Base-by-base conservation (phyloP, 169 alveolate species). In the Cryptosporidium felis region DNA sequence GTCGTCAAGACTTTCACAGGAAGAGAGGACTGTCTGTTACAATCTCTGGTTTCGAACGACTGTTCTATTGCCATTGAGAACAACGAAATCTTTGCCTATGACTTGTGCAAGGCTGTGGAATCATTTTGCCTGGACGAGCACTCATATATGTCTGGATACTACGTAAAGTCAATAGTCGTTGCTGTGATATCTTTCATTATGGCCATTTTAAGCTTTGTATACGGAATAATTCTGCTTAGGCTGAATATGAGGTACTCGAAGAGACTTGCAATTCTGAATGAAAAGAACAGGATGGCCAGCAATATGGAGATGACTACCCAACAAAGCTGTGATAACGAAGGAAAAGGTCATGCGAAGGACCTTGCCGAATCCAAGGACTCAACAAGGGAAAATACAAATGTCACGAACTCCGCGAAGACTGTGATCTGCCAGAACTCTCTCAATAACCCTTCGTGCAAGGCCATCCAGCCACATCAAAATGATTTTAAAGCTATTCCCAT, bases 51-150 rank as follows among this genome's bases (percentile, higher is more conserved):
- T 38, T 74, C 85, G 12, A 53, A 74, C 23, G 85, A 74, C 34
- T 74, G 85, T 18, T 74, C 85, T 34, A 36, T n/a, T 5, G 85
- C 85, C n/a, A 49, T 74, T 28, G 36, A 47, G 21, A 74, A 34
- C 30, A 45, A 74, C 40, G 85, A 74, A 34, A 74, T 74, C 5
- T 74, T 38, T 36, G 85, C 85, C 14, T 74, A 74, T 74, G 85
- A 74, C 44, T 18, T 74, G 5, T 74, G 85, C 26, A 74, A 53
- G 58, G 67, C 85, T 36, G 85, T 74, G 6, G 85, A 74, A 18
- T 74, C 67, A 21, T 74, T 74, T 26, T 74, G 85, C 14, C 21
- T 46, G 16, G 49, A 32, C 21, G 85, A 74, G 21, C 34, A 56
- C n/a, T 26, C 85, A 18, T 49, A 65, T 36, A 74, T 74, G 66